Percentiles rank a stretch among this genome's conserved stretches.
These are phyloP conservation scores for Syzygium aromaticum DNA, from an alignment of 345 rosid genomes.

Conservation along the genomic window DNA sequence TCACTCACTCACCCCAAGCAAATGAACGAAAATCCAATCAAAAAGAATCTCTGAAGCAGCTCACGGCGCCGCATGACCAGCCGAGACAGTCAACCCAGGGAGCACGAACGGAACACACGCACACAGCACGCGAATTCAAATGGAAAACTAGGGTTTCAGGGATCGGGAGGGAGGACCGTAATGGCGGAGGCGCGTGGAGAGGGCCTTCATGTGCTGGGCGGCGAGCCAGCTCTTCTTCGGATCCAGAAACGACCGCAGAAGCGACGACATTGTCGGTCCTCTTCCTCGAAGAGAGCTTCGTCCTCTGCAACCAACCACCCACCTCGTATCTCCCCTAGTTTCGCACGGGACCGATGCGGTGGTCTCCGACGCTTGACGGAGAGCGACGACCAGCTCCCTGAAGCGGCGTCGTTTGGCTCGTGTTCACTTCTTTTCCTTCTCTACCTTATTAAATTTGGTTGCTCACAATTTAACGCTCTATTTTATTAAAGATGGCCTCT, in stretches of 20 bases:
- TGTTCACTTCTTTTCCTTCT: not conserved
- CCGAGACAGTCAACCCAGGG: not conserved
- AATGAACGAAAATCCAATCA: not conserved
- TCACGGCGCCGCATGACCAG: not conserved
- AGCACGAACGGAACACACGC: not conserved
- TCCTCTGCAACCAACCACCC: not conserved
- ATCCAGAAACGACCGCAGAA: constrained; percentile 38
- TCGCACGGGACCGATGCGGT: not conserved
- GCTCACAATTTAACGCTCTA: not conserved
- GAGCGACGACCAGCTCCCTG: not conserved
- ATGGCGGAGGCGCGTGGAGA: constrained; percentile 57
- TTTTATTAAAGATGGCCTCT: not conserved
- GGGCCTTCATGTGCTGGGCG: constrained; percentile 59
- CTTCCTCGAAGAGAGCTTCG: not conserved
- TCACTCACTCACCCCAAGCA: not conserved
- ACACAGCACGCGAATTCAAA: not conserved
- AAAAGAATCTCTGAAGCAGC: not conserved
- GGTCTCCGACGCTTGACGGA: not conserved
- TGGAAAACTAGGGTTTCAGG: not conserved
- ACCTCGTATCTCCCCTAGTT: not conserved
- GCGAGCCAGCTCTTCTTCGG: constrained; percentile 73
- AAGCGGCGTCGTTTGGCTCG: not conserved
- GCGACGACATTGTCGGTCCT: constrained; percentile 29
- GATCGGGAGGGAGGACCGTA: constrained; percentile 33
- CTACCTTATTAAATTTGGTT: not conserved